These are phyloP conservation scores for Aspergillus sp. DNA, from an alignment of 2,329 filamentous ascomycete genomes.

Conservation along the genomic window DNA sequence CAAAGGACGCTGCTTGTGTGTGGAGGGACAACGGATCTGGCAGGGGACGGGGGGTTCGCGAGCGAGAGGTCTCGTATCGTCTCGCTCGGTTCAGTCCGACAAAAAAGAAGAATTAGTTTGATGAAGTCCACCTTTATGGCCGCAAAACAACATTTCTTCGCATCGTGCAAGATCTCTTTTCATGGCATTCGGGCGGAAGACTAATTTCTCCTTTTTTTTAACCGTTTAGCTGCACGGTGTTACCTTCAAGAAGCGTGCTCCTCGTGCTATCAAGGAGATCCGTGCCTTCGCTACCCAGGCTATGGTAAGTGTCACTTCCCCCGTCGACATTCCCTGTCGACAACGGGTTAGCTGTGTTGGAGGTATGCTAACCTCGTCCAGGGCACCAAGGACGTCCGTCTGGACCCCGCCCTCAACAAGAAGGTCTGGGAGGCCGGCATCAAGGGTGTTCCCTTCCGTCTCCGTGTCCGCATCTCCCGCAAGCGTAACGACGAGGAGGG, in stretches of 20 bases:
- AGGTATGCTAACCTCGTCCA: constrained; percentile 37
- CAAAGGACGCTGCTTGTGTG: background rate
- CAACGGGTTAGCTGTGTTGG: too few relatives aligned
- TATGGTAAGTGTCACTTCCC: constrained; percentile 70
- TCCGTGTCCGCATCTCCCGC: constrained; percentile 97
- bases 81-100: constrained; percentile 1
- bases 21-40: constrained; percentile 1
- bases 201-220: constrained; percentile 53
- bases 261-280: constrained; percentile 99
- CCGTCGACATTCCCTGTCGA: background rate
- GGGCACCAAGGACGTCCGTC: constrained; percentile 94
- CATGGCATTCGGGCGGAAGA: constrained; percentile 63
- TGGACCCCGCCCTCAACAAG: constrained; percentile 99
- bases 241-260: constrained; percentile 99
- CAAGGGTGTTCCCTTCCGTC: constrained; percentile 97
- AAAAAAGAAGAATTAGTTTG: constrained; percentile 59
- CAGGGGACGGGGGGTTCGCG: too few relatives aligned
- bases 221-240: constrained; percentile 81
- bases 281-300: constrained; percentile 86
- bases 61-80: too few relatives aligned
- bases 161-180: constrained; percentile 19
- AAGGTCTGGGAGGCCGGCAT: constrained; percentile 99
- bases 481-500: constrained; percentile 99
- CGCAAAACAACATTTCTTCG: constrained; percentile 23
- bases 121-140: constrained; percentile 66